Conservation (phyloP, 2,329 filamentous ascomycete species). For the Microcyclospora tardicrescens region DNA sequence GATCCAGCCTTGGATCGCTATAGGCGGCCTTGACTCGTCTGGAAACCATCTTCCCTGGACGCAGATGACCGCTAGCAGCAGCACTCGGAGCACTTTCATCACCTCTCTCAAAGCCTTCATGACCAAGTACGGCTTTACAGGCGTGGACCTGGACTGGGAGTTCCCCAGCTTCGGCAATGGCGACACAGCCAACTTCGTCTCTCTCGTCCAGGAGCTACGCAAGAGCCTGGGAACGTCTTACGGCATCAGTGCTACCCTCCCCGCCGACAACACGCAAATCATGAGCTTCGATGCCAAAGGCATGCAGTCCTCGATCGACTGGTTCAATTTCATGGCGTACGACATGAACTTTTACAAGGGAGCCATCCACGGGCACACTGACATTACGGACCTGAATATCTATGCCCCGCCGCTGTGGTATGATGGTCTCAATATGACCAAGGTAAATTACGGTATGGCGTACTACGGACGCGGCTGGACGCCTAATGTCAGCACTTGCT, state of each 20-base stretch:
- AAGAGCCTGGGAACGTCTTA: slow-evolving; percentile 22
- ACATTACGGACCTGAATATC: slow-evolving; percentile 34
- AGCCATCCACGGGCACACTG: slow-evolving; percentile 29
- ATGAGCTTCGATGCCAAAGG: slow-evolving; percentile 6
- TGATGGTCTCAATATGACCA: slow-evolving; percentile 27
- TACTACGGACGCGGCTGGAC: slow-evolving; percentile 34
- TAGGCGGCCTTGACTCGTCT: slow-evolving; percentile 23
- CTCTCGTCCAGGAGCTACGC: slow-evolving; percentile 25
- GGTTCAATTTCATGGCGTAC: slow-evolving; percentile 32
- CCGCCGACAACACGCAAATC: slow-evolving; percentile 9
- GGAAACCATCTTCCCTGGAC: slow-evolving; percentile 15
- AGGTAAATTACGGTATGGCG: slow-evolving; percentile 33
- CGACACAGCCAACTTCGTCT: slow-evolving; percentile 28
- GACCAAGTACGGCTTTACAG: slow-evolving; percentile 7
- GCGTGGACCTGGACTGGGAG: slow-evolving; percentile 12
- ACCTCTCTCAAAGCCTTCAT: slow-evolving; percentile 5
- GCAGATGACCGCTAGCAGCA: slow-evolving; percentile 14
- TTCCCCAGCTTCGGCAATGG: slow-evolving; percentile 2
- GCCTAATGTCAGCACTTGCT: slow-evolving; percentile 11
- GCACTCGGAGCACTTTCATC: slow-evolving; percentile 19
- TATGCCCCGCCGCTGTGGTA: slow-evolving; percentile 36
- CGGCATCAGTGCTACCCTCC: slow-evolving; percentile 29
- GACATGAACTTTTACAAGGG: slow-evolving; percentile 26
- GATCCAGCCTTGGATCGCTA: slow-evolving; percentile 18
- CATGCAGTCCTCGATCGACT: slow-evolving; percentile 5